Evolutionary conservation across 2,329 filamentous ascomycete genomes (phyloP), one percentile per base, ranked within the genome.

Genomic region (Phaeophleospora eucalypticola): DNA sequence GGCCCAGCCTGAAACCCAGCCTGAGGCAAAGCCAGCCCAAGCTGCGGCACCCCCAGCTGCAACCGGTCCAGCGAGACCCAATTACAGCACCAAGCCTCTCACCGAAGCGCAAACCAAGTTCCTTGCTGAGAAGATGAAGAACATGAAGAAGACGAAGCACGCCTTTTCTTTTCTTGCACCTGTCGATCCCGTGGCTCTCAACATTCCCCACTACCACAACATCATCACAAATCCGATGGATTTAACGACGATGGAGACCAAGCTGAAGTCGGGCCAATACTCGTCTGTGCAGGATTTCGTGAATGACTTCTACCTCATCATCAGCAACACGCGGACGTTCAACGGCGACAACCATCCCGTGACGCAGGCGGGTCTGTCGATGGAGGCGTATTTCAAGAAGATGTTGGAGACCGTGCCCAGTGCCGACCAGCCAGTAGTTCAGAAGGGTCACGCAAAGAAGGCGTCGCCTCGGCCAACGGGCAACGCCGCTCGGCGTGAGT

Each of bases 91-190:
- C 8, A 56, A 73, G 39, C 65, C 72, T 1, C 78, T 89, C 44
- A 83, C 83, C 1, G 59, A 70, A 1, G 74, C 75, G 43, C 81
- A 86, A 57, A 75, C 74, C 46, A 79, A 79, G 43, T 83, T 82
- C 56, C 74, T 87, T 36, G 70, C 83, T 27, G 80, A 82, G 51
- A 76, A 83, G 24, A 71, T 91, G 42, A 84, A 82, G 24, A 83
- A 84, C 43, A 76, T 91, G 46, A 95, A 94, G 72, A 93, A 95
- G 69, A 90, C 88, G 38, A 89, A 91, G 65, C 81, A 84, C 49
- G 87, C 91, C 2, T 70, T 71, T 4, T 79, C 84, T 45, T 97
- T 95, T 71, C 78, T 81, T 53, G 78, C 83, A 35, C 84, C 93
- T 0, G 93, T 97, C 6, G 79, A 87, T 64, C 80, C 78, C 33